Conservation (phyloP, 1,284 basidiomycete genomes). For the Fomitiporia mediterranea region DNA sequence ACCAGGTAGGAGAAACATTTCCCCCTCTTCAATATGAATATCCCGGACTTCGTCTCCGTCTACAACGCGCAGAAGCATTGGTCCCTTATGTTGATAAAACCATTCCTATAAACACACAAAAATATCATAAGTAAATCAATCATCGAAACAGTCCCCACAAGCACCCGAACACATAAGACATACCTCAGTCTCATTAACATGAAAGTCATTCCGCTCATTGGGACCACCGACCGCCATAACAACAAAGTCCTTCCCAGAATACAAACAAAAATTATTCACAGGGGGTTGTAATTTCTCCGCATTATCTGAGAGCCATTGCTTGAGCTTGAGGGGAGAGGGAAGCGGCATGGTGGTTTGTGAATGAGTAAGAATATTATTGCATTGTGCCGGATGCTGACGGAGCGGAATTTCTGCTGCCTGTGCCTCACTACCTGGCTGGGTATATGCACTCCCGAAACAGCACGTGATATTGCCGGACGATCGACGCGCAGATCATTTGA, state of each 20-base stretch:
- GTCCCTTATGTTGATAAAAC: slow-evolving; percentile 94
- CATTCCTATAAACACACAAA: slow-evolving; percentile 67
- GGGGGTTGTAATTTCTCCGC: slow-evolving; percentile 77
- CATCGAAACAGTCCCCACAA: too few species aligned
- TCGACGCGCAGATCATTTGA: not conserved
- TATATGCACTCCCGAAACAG: not conserved
- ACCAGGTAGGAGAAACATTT: slow-evolving; percentile 95
- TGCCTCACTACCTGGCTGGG: not conserved
- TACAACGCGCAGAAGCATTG: slow-evolving; percentile 84
- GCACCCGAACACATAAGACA: too few species aligned
- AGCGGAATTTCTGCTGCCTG: not conserved
- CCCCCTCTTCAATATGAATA: slow-evolving; percentile 87
- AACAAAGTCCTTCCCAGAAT: slow-evolving; percentile 79
- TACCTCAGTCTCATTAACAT: slow-evolving; percentile 89
- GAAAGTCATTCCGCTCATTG: slow-evolving; percentile 89
- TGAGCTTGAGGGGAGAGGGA: slow-evolving; percentile 74
- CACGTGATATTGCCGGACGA: not conserved
- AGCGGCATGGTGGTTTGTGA: slow-evolving; percentile 30
- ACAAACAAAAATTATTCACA: slow-evolving; percentile 88
- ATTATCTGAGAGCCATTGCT: slow-evolving; percentile 82
- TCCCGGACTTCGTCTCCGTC: slow-evolving; percentile 86
- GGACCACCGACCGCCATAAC: slow-evolving; percentile 93
- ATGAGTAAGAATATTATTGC: not conserved
- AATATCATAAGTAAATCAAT: too few species aligned
- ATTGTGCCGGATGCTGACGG: not conserved